Base-by-base conservation (phyloP, 768 basidiomycete species). In the Lactifluus piperatus region DNA sequence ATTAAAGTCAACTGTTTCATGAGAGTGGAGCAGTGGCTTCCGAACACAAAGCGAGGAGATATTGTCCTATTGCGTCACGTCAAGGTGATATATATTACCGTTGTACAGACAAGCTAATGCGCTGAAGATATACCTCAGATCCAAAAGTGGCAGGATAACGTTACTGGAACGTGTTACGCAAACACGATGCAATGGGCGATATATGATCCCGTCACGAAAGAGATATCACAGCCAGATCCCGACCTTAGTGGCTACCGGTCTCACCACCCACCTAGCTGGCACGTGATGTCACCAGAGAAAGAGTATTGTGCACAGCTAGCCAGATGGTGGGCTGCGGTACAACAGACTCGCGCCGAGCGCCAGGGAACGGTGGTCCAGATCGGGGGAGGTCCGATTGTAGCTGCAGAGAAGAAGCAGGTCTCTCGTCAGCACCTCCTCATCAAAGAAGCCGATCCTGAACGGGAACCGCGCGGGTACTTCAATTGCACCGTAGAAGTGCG, bases 381-480 rank as follows among this genome's bases (percentile, higher is more conserved):
- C 26, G 64, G 64, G 60, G 44, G 54, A 39, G 62, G 56, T 34
- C 34, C 49, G 16, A 13, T 54, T 26, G n/a, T 30, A 14, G 32
- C 58, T 18, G 13, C 24, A 34, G 48, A 50, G 36, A 51, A 26
- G 32, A 46, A 47, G 34, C 13, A 20, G 7, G 20, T 24, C 45
- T 0, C 3, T 37, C 74, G 78, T 48, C 66, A 69, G 44, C 83
- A 83, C 62, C 70, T 74, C 26, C 68, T 83, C 18, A 72, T 85
- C 55, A 74, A 74, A n/a, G 79, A 83, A 45, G 76, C 74, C 13
- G 73, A 73, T 9, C 80, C 81, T 1, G 66, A 74, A 49, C 70
- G 71, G 20, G 68, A 69, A 11, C 79, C 80, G 2, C 51, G 60
- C 22, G 80, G 81, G 1, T 86, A 77, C 67, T 85, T 86, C 67